Conservation (phyloP, 345 rosid genomes). For the Pistacia integerrima region DNA sequence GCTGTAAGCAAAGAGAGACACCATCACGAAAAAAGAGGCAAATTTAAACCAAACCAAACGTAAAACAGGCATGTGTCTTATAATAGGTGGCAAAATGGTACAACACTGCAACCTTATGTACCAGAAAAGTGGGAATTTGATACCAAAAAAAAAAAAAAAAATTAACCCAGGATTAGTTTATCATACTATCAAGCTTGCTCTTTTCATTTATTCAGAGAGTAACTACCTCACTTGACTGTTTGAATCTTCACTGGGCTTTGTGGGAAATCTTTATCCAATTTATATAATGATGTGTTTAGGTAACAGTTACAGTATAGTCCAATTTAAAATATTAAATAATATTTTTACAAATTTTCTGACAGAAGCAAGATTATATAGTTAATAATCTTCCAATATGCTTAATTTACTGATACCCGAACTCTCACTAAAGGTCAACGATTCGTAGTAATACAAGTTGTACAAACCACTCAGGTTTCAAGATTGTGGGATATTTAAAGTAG, state of each 20-base stretch:
- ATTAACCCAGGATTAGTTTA: no score
- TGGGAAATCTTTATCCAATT: background rate
- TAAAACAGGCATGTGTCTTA: background rate
- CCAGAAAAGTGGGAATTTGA: background rate
- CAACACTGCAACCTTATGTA: background rate
- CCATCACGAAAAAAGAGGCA: constrained; percentile 5
- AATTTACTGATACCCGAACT: background rate
- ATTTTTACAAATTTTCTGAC: background rate
- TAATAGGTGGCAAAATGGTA: background rate
- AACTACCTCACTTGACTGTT: background rate
- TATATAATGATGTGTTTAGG: background rate
- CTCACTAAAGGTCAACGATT: background rate
- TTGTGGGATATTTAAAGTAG: background rate
- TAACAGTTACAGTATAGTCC: background rate
- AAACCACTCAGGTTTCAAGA: background rate
- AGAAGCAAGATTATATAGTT: background rate
- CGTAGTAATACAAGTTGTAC: background rate
- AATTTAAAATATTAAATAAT: background rate
- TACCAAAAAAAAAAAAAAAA: background rate
- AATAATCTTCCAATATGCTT: constrained; percentile 2
- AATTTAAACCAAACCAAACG: background rate
- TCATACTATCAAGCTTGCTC: no score
- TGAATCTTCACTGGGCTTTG: background rate
- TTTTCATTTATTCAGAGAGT: background rate
- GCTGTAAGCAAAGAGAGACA: constrained; percentile 46